Percentiles rank a stretch among this genome's conserved stretches.
phyloP scores from a whole-genome alignment of 2,329 filamentous ascomycete species.

The Monilinia laxa region DNA sequence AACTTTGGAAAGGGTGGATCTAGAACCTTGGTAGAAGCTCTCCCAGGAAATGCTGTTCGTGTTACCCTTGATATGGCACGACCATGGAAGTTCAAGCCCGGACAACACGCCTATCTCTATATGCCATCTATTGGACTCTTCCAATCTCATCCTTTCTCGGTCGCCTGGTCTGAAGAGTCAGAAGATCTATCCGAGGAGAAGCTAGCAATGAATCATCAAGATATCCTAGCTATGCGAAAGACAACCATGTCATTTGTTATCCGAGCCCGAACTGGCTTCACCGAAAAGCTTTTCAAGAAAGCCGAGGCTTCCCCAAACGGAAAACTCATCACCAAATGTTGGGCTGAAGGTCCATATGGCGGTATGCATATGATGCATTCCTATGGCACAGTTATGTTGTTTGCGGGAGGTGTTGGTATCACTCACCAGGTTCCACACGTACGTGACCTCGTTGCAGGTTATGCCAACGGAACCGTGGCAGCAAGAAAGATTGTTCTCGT shows the following conservation, averaged over 20 bases:
- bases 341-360: conserved; percentile 76
- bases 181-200: conserved; percentile 53
- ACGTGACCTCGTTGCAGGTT: conserved; percentile 68
- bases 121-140: conserved; percentile 69
- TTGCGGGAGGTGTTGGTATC: conserved; percentile 78
- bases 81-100: conserved; percentile 73
- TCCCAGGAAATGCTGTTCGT: conserved; percentile 72
- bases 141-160: conserved; percentile 77
- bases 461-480: conserved; percentile 66
- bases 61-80: conserved; percentile 72
- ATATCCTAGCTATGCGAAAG: conserved; percentile 59
- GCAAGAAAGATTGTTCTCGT: conserved; percentile 71
- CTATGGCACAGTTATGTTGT: conserved; percentile 76
- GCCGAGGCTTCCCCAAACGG: conserved; percentile 62
- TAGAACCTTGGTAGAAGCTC: conserved; percentile 68
- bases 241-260: conserved; percentile 70
- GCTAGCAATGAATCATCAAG: conserved; percentile 59
- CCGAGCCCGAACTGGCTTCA: conserved; percentile 72
- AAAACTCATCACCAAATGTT: conserved; percentile 61
- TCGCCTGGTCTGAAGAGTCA: conserved; percentile 73
- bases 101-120: conserved; percentile 79
- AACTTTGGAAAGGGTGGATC: conserved; percentile 68
- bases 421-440: conserved; percentile 77
- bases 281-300: conserved; percentile 65
- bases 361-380: conserved; percentile 69